phyloP scores from a whole-genome alignment of 2,329 filamentous ascomycete species.

The Xylaria sp. region DNA sequence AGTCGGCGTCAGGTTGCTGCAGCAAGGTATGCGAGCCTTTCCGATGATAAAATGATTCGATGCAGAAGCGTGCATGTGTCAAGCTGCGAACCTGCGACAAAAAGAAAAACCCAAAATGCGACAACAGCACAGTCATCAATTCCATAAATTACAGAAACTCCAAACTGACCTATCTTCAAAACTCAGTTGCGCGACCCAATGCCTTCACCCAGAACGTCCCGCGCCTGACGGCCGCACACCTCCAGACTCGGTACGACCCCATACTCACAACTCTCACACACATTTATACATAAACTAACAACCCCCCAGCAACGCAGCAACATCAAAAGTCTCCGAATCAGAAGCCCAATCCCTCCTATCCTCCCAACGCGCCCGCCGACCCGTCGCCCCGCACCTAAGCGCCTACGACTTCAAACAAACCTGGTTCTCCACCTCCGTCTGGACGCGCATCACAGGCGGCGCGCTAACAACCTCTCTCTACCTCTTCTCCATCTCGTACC shows the following conservation, averaged over 20 bases:
- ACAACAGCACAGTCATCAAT: not conserved
- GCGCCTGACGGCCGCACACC: conserved; percentile 57
- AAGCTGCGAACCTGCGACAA: not conserved
- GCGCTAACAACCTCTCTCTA: conserved; percentile 80
- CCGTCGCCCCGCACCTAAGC: conserved; percentile 83
- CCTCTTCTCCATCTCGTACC: conserved; percentile 82
- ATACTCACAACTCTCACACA: too few species aligned
- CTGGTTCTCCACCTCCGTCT: conserved; percentile 76
- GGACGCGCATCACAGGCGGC: conserved; percentile 87
- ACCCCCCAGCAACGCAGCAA: conserved; percentile 62
- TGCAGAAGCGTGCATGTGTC: too few species aligned
- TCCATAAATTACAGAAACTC: too few species aligned
- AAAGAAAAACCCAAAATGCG: not conserved
- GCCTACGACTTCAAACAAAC: conserved; percentile 92
- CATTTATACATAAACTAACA: too few species aligned
- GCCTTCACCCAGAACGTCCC: conserved; percentile 60
- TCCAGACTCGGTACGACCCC: conserved; percentile 65
- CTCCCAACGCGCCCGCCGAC: conserved; percentile 82
- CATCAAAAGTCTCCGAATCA: conserved; percentile 64
- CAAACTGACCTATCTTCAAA: conserved; percentile 35
- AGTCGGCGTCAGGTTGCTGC: conserved; percentile 68
- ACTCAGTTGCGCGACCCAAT: conserved; percentile 57
- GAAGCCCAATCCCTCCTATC: conserved; percentile 75
- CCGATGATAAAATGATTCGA: not conserved
- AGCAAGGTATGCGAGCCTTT: conserved; percentile 61